Base-by-base conservation (phyloP, 2,329 filamentous ascomycete species). In the Biscogniauxia sp. region DNA sequence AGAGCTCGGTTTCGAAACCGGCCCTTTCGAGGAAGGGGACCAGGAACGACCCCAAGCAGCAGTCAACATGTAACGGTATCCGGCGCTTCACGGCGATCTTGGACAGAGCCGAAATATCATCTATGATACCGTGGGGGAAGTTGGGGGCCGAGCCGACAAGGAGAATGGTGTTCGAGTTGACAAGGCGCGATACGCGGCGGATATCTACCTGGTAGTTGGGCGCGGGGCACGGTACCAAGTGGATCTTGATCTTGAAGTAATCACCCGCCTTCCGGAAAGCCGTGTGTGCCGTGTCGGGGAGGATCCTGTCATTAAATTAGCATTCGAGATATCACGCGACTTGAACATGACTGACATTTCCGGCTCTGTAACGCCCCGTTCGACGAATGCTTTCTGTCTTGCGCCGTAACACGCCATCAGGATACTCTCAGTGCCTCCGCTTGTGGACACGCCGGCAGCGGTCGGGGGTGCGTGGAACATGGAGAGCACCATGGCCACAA, bases 91-190 rank as follows among this genome's bases (percentile, higher is more conserved):
- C 73, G 0, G 95, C 95, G 5, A 99, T 84, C 61, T 88, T 89
- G 58, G 93, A 97, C 51, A 99, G 86, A 0, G 86, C 85, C 0
- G 90, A 79, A 68, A 99, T 97, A 75, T 98, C 93, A 76, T 99
- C 95, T 66, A 99, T 95, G 73, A 99, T 96, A 63, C 95, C 95
- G 74, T 99, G 95, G 45, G 95, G 95, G 78, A 97, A 99, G 82
- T 98, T 99, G 61, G 95, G 95, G 0, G 95, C 93, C 1, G 92
- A 96, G 54, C 95, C 95, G 56, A 98, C 95, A 3, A 99, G 88
- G 26, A 99, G 82, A 62, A 98, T 80, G 0, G 95, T 99, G 80
- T 99, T 99, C 70, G 89, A 86, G 78, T 97, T 99, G 77, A 99
- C 88, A 61, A 98, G 85, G 32, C 93, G 90, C 17, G 88, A 85